Conservation (phyloP, 306 rosid genomes). For the Cicer cuneatum region DNA sequence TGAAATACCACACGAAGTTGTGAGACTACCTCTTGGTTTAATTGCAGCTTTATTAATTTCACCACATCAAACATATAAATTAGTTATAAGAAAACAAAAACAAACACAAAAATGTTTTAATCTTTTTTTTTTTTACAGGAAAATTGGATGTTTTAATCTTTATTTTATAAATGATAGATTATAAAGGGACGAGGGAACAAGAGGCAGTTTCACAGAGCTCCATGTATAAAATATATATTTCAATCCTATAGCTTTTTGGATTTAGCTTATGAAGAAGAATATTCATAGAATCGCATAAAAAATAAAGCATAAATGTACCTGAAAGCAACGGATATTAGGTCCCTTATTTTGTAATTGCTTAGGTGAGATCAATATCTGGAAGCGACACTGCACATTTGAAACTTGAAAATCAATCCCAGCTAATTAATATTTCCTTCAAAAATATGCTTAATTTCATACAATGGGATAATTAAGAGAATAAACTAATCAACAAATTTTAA, state of each 20-base stretch:
- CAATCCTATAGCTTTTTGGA: conserved; percentile 25
- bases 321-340: conserved; percentile 42
- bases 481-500: conserved; percentile 8
- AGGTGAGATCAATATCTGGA: conserved; percentile 22
- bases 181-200: too few species aligned
- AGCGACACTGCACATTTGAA: conserved; percentile 8
- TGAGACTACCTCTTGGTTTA: conserved; percentile 4
- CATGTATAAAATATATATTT: neutral
- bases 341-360: conserved; percentile 5
- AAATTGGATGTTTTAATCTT: neutral
- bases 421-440: conserved; percentile 14
- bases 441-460: too few species aligned
- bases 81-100: neutral
- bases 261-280: conserved; percentile 45
- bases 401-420: neutral
- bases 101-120: neutral
- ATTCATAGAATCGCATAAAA: conserved; percentile 46
- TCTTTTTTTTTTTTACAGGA: neutral
- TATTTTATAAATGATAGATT: neutral
- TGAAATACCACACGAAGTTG: conserved; percentile 7
- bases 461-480: too few species aligned
- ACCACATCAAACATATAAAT: neutral
- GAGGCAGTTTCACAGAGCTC: too few species aligned
- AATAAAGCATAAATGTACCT: conserved; percentile 42
- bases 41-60: conserved; percentile 31